phyloP scores from a whole-genome alignment of 345 rosid species.

The Ceriops zippeliana region DNA sequence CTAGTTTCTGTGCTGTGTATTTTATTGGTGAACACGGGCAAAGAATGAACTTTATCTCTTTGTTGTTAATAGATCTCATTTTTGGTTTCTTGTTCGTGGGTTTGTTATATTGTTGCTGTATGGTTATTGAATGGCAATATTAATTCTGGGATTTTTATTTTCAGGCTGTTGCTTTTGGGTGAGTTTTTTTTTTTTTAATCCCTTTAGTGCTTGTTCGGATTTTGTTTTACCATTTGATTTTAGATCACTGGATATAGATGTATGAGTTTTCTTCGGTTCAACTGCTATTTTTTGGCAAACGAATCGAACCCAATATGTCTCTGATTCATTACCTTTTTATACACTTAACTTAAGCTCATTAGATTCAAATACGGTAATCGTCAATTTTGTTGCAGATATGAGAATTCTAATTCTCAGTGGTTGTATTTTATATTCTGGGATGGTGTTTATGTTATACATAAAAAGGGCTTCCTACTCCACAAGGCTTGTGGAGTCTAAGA shows the following conservation, averaged over 20 bases:
- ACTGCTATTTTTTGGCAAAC: not conserved
- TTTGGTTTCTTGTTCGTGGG: not conserved
- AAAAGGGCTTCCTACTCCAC: too few relatives aligned
- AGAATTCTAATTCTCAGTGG: too few relatives aligned
- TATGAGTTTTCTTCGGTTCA: not conserved
- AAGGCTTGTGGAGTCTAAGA: too few relatives aligned
- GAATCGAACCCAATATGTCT: not conserved
- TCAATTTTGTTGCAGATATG: too few relatives aligned
- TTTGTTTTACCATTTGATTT: not conserved
- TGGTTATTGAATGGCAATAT: too few relatives aligned
- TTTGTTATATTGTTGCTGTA: too few relatives aligned
- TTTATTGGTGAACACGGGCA: not conserved
- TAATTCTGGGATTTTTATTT: not conserved
- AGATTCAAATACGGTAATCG: too few relatives aligned
- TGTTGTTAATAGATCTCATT: constrained; percentile 8
- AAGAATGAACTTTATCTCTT: not conserved
- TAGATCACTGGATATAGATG: not conserved
- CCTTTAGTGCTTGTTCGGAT: not conserved
- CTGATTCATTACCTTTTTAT: too few relatives aligned
- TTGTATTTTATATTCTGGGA: too few relatives aligned
- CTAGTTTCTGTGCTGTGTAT: not conserved
- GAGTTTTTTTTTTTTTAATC: too few relatives aligned
- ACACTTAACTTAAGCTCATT: too few relatives aligned
- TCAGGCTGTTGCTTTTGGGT: not conserved
- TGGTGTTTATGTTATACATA: too few relatives aligned